Conservation (phyloP, 257 asterid species). For the Leonotis leonurus region DNA sequence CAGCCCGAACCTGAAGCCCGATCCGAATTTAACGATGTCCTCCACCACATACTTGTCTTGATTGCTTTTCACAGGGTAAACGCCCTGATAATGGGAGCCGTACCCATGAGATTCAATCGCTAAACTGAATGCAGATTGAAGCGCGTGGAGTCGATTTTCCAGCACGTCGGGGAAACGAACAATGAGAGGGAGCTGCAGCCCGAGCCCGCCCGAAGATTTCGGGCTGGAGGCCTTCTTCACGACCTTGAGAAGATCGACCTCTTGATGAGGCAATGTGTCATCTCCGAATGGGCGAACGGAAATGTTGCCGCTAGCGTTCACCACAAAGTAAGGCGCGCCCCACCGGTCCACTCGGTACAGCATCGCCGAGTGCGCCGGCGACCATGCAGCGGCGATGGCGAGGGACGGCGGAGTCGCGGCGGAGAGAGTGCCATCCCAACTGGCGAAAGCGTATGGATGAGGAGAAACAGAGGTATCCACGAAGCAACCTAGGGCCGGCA, state of each 20-base stretch:
- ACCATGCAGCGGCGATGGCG: conserved; percentile 38
- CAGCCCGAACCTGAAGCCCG: conserved; percentile 67
- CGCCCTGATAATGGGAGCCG: conserved; percentile 76
- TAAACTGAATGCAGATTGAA: conserved; percentile 51
- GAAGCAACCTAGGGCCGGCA: conserved; percentile 74
- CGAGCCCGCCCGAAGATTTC: conserved; percentile 63
- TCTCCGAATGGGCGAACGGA: conserved; percentile 57
- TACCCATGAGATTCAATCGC: conserved; percentile 64
- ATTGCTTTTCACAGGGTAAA: conserved; percentile 90
- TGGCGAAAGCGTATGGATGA: conserved; percentile 41
- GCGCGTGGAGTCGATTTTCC: conserved; percentile 52
- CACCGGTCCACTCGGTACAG: conserved; percentile 71
- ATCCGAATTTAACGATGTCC: conserved; percentile 82
- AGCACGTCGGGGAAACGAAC: conserved; percentile 82
- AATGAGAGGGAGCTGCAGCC: conserved; percentile 71
- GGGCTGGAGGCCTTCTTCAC: conserved; percentile 75
- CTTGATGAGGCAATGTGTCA: conserved; percentile 58
- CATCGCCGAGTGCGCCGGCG: conserved; percentile 49
- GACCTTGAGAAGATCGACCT: conserved; percentile 81
- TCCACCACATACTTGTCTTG: conserved; percentile 82
- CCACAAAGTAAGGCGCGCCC: conserved; percentile 83
- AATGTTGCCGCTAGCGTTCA: conserved; percentile 63
- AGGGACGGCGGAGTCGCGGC: conserved; percentile 11
- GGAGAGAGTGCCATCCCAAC: conserved; percentile 54
- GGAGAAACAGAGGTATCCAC: conserved; percentile 58